Base-by-base conservation (phyloP, 495 filamentous ascomycete species). In the Tuber magnatum region DNA sequence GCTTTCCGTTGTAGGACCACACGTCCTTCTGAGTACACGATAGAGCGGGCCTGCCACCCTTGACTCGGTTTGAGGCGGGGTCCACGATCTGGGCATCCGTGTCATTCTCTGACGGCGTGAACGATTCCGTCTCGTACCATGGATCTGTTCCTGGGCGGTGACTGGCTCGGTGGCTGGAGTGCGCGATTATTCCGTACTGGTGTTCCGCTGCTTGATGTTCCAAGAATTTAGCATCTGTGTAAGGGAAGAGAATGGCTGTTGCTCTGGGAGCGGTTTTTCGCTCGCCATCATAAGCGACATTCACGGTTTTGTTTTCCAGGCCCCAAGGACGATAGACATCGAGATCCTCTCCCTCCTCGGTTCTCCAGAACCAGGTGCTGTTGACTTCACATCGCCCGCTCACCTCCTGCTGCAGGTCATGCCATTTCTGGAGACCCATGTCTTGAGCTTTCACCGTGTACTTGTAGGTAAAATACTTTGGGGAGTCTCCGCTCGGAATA, bases 371-470 rank as follows among this genome's bases (percentile, higher is more conserved):
- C 69, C 69, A 70, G 69, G 9, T 38, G 9, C 10, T 42, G 24
- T 70, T 28, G 3, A 42, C 10, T 0, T 14, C 12, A 12, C 69
- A 70, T 20, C 3, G 10, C 8, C 69, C 69, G 0, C 2, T 16
- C 20, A 70, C 69, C 24, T 10, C 24, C 28, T 70, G 69, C 10
- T 70, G 35, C 69, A 70, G 12, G 38, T 42, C 69, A 42, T 39
- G 5, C 69, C 69, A 70, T 22, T 70, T 39, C 69, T 70, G 69
- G 1, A 70, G 69, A 10, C 69, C 69, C 69, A 70, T 70, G 20
- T 39, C 69, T 0, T 56, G 24, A 1, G 48, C 24, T 3, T 6
- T 56, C 24, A 56, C 48, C 48, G 48, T 56, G 24, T 56, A 56
- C 2, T 56, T 10, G 24, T 56, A 56, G 48, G 9, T 12, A 56